Base-by-base conservation (phyloP, 2,329 filamentous ascomycete species). In the Aureobasidium vineae region DNA sequence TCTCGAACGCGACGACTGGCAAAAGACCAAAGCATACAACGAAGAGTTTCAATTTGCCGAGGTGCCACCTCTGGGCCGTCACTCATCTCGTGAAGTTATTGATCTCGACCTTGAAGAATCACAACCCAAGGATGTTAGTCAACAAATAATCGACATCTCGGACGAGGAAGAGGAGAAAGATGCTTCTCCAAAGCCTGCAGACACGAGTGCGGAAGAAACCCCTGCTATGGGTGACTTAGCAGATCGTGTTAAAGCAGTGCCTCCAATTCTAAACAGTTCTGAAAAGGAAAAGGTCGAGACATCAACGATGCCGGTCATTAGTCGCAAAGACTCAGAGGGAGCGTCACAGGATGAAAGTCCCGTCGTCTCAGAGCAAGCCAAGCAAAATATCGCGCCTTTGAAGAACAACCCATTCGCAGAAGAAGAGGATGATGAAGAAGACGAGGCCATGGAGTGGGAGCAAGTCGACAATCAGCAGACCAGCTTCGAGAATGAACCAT, bases 11-110 rank as follows among this genome's bases (percentile, higher is more conserved):
- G 74, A 77, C 65, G 77, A 79, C 38, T 82, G 89, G 68, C 83
- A 88, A 59, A 83, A 84, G 31, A 77, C 87, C 68, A 85, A 84
- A 71, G 83, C 85, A 66, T 77, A 83, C 78, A 70, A 84, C 79
- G 71, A 81, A 76, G 56, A 85, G 23, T 88, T 88, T 23, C 84
- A 88, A 66, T 69, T 69, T 49, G 68, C 68, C 19, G 85, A 90
- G 70, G 78, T 83, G 31, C 81, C 85, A 59, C 80, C 82, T 66
- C 83, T 86, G 0, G 77, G 82, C 52, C 85, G 87, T 70, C 84
- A 87, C 57, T 80, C 86, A 49, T 79, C 80, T 1, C 71, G 70
- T 15, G 80, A 81, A 57, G 71, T 82, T 15, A 82, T 83, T 65
- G 81, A 82, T 71, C 69, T 83, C 2, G 81, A 83, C 15, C 78